Evolutionary conservation across 2,329 filamentous ascomycete species (phyloP).

Genomic region (Didymella pomorum): DNA sequence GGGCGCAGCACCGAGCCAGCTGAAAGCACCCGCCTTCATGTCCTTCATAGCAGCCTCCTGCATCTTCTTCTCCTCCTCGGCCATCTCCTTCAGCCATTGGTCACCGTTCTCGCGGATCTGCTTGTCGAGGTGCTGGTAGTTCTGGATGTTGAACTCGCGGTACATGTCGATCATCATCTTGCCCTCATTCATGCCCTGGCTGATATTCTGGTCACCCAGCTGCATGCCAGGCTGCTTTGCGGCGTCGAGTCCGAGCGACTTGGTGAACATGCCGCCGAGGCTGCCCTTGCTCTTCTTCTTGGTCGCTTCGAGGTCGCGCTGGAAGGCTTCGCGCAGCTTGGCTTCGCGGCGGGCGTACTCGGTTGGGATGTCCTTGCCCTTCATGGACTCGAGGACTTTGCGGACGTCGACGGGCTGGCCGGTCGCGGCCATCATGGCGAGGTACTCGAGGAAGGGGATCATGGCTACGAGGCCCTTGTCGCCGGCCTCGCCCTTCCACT

Average conservation of each 20-base stretch:
- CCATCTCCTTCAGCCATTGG: slow-evolving; percentile 95
- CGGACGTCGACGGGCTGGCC: slow-evolving; percentile 82
- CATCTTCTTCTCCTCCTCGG: slow-evolving; percentile 83
- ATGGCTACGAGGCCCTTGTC: slow-evolving; percentile 88
- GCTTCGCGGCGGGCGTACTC: slow-evolving; percentile 92
- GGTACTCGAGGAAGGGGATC: slow-evolving; percentile 97
- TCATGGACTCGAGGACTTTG: slow-evolving; percentile 83
- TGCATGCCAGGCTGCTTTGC: slow-evolving; percentile 64
- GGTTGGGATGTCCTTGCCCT: slow-evolving; percentile 85
- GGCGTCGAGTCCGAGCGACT: slow-evolving; percentile 77
- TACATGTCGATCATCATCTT: slow-evolving; percentile 98
- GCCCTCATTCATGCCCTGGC: slow-evolving; percentile 83
- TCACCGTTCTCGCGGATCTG: slow-evolving; percentile 93
- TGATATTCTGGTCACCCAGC: slow-evolving; percentile 62
- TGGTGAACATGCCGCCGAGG: slow-evolving; percentile 73
- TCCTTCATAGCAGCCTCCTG: slow-evolving; percentile 90
- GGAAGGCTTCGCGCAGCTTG: slow-evolving; percentile 82
- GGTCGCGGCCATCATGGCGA: slow-evolving; percentile 77
- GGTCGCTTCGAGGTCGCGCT: slow-evolving; percentile 76
- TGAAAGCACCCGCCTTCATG: slow-evolving; percentile 70
- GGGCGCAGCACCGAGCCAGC: slow-evolving; percentile 38
- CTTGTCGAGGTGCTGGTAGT: slow-evolving; percentile 88
- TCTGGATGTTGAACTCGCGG: slow-evolving; percentile 86
- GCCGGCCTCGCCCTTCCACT: slow-evolving; percentile 84
- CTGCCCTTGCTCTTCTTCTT: slow-evolving; percentile 67